Percentiles rank a stretch among this genome's conserved stretches.
Evolutionary conservation across 208 protist species (phyloP).

Genomic region (Trypanosoma vivax): DNA sequence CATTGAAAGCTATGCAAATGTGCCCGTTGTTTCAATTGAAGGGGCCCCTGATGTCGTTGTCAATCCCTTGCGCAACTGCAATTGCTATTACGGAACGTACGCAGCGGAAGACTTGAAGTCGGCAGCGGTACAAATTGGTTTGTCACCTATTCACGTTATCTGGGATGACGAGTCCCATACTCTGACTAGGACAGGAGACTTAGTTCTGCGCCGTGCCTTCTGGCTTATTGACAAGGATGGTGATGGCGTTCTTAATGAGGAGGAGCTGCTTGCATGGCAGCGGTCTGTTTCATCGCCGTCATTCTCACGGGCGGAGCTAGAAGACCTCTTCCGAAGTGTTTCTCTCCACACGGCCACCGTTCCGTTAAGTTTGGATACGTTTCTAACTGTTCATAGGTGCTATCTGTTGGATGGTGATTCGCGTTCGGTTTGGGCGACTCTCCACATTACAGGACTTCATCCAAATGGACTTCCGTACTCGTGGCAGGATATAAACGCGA

Average conservation of each 20-base stretch:
- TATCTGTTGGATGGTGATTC: conserved; percentile 34
- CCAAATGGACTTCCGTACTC: conserved; percentile 72
- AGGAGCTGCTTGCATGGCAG: conserved; percentile 64
- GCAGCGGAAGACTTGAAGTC: conserved; percentile 26
- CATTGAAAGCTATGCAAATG: conserved; percentile 37
- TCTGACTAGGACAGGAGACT: conserved; percentile 51
- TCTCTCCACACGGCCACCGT: background rate
- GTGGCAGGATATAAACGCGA: conserved; percentile 64
- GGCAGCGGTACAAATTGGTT: conserved; percentile 28
- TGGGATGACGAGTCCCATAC: conserved; percentile 43
- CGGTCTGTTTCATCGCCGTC: conserved; percentile 29
- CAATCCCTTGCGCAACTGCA: conserved; percentile 29
- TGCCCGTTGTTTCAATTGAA: conserved; percentile 40
- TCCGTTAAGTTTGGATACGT: conserved; percentile 12
- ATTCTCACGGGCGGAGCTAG: conserved; percentile 32
- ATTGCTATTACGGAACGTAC: conserved; percentile 64
- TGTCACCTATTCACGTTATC: conserved; percentile 70
- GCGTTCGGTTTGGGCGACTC: conserved; percentile 69
- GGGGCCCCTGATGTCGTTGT: conserved; percentile 36
- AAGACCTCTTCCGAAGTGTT: conserved; percentile 16
- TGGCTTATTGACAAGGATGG: conserved; percentile 80
- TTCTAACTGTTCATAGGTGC: conserved; percentile 29
- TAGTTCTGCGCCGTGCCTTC: conserved; percentile 62
- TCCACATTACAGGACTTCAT: conserved; percentile 53
- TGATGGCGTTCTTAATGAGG: conserved; percentile 46